These are phyloP conservation scores for Sanghuangporus baumii DNA, from an alignment of 1,284 basidiomycete genomes.

Conservation along the genomic window DNA sequence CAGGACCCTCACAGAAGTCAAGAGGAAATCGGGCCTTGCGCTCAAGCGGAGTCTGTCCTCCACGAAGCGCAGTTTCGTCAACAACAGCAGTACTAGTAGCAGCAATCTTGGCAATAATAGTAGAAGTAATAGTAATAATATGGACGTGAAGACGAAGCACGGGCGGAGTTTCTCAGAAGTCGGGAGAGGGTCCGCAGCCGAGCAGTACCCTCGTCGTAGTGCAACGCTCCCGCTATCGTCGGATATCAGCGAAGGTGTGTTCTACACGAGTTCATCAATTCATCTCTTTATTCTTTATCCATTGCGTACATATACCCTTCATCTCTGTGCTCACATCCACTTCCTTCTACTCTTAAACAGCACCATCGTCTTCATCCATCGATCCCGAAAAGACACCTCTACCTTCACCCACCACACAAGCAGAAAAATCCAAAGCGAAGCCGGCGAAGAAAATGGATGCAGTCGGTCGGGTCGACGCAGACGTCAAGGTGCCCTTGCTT, in stretches of 20 bases:
- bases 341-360: background rate
- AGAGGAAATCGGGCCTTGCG: conserved; percentile 22
- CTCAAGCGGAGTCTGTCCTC: conserved; percentile 23
- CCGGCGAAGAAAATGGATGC: background rate
- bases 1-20: conserved; percentile 25
- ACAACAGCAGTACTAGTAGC: conserved; percentile 17
- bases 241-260: conserved; percentile 16
- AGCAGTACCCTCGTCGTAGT: background rate
- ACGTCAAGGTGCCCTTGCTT: conserved; percentile 38
- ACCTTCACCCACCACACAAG: background rate
- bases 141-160: background rate
- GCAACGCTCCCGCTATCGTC: conserved; percentile 7
- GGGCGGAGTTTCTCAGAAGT: conserved; percentile 7
- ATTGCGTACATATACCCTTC: background rate
- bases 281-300: background rate
- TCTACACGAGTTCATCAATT: background rate
- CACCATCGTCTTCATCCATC: background rate
- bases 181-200: background rate
- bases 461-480: background rate
- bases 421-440: background rate
- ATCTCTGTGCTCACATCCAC: background rate
- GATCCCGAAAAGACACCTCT: background rate
- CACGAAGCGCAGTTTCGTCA: too few relatives aligned
- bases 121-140: background rate
- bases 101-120: conserved; percentile 8